Percentiles rank a stretch among this genome's conserved stretches.
Conservation (phyloP, 2,329 filamentous ascomycete species). For the Claviceps sp. region DNA sequence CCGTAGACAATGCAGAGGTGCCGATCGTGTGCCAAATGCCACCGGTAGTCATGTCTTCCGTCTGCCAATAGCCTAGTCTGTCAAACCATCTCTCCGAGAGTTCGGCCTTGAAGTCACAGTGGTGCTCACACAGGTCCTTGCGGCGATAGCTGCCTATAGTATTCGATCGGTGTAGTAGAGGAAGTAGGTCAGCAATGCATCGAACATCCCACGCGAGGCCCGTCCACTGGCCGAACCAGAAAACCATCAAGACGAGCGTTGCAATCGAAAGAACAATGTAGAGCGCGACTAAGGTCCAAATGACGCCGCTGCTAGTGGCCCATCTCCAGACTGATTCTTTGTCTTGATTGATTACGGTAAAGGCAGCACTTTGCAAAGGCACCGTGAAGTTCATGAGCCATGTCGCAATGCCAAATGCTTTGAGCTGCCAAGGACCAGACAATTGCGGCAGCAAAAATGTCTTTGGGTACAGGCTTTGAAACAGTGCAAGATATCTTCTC, state of each 20-base stretch:
- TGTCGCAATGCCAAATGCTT: constrained; percentile 51
- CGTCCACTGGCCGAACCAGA: constrained; percentile 52
- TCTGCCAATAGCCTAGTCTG: constrained; percentile 77
- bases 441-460: constrained; percentile 50
- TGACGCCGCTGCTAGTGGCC: constrained; percentile 63
- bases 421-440: constrained; percentile 52
- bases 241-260: constrained; percentile 39
- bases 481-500: constrained; percentile 51
- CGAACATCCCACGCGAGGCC: constrained; percentile 77
- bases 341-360: constrained; percentile 46
- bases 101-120: constrained; percentile 37
- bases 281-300: constrained; percentile 63
- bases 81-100: constrained; percentile 47
- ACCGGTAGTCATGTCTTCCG: constrained; percentile 47
- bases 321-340: constrained; percentile 53
- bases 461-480: constrained; percentile 54
- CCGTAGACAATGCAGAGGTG: constrained; percentile 38
- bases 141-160: constrained; percentile 58
- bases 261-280: constrained; percentile 56
- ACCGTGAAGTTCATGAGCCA: constrained; percentile 73
- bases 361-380: constrained; percentile 67
- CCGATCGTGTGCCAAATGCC: constrained; percentile 72
- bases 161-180: constrained; percentile 69
- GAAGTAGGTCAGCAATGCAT: constrained; percentile 68
- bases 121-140: constrained; percentile 42